These are phyloP conservation scores for Leucocoprinus sp. DNA, from an alignment of 768 basidiomycete species.

Conservation along the genomic window DNA sequence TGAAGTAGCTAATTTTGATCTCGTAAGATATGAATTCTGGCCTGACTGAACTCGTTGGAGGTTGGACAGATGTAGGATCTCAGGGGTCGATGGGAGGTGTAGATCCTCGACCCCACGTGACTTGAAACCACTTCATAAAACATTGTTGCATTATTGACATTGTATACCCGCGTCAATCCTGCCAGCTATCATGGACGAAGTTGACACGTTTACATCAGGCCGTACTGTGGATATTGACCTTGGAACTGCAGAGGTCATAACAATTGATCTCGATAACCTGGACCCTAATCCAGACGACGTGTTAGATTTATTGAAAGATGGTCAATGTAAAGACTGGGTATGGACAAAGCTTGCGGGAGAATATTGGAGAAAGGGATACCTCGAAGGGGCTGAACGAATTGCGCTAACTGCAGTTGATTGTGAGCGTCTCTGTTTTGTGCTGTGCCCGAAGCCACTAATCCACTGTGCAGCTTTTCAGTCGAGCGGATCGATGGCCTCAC, in stretches of 20 bases:
- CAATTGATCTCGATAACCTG: constrained; percentile 83
- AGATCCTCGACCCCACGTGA: too few species aligned
- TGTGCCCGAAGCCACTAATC: constrained; percentile 13
- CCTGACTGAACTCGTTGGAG: too few species aligned
- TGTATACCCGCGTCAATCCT: not conserved
- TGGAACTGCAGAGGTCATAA: constrained; percentile 78
- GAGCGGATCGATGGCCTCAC: constrained; percentile 38
- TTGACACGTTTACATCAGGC: constrained; percentile 21
- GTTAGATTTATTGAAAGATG: constrained; percentile 62
- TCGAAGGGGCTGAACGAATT: constrained; percentile 73
- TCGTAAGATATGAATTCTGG: too few species aligned
- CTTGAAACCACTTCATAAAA: too few species aligned
- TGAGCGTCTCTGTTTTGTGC: constrained; percentile 27
- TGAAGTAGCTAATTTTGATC: too few species aligned
- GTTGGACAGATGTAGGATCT: too few species aligned
- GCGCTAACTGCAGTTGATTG: constrained; percentile 59
- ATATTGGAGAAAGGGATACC: constrained; percentile 75
- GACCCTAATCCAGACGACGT: constrained; percentile 74
- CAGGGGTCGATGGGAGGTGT: too few species aligned
- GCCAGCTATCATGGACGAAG: constrained; percentile 31
- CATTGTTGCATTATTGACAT: too few species aligned
- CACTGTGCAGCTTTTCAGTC: constrained; percentile 38
- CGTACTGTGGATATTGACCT: constrained; percentile 71
- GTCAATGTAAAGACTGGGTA: constrained; percentile 60
- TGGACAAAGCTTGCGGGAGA: constrained; percentile 84